Evolutionary conservation across 768 basidiomycete genomes (phyloP).

Genomic region (Mrakia hoshinonis): DNA sequence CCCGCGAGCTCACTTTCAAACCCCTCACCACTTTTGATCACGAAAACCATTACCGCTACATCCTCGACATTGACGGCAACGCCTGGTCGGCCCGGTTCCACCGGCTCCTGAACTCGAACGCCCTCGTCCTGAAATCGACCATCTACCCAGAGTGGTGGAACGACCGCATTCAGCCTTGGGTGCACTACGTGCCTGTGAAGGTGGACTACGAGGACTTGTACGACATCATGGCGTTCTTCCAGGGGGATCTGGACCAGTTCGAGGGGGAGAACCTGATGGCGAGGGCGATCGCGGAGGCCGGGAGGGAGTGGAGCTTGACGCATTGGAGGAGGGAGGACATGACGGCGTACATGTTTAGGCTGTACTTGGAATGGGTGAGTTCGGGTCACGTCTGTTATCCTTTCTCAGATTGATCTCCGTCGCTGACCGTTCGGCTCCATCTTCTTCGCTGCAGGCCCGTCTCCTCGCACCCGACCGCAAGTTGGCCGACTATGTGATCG

Average conservation of each 20-base stretch:
- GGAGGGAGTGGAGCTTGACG: conserved; percentile 51
- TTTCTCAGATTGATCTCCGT: too few relatives aligned
- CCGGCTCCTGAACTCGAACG: conserved; percentile 35
- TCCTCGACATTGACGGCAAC: conserved; percentile 29
- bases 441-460: neutral
- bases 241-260: conserved; percentile 39
- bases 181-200: conserved; percentile 63
- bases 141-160: conserved; percentile 46
- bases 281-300: conserved; percentile 50
- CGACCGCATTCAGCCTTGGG: conserved; percentile 57
- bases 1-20: conserved; percentile 9
- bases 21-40: conserved; percentile 22
- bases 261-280: conserved; percentile 55
- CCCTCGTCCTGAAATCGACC: conserved; percentile 37
- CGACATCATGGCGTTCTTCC: conserved; percentile 56
- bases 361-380: neutral
- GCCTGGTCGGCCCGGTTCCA: conserved; percentile 40
- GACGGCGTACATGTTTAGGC: conserved; percentile 31
- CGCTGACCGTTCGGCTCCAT: neutral
- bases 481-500: neutral
- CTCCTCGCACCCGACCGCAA: neutral
- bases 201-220: conserved; percentile 59
- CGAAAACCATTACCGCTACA: conserved; percentile 20
- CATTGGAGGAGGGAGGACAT: conserved; percentile 59
- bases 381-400: neutral